Conservation (phyloP, 2,329 filamentous ascomycete species). For the Blastomyces silverae region DNA sequence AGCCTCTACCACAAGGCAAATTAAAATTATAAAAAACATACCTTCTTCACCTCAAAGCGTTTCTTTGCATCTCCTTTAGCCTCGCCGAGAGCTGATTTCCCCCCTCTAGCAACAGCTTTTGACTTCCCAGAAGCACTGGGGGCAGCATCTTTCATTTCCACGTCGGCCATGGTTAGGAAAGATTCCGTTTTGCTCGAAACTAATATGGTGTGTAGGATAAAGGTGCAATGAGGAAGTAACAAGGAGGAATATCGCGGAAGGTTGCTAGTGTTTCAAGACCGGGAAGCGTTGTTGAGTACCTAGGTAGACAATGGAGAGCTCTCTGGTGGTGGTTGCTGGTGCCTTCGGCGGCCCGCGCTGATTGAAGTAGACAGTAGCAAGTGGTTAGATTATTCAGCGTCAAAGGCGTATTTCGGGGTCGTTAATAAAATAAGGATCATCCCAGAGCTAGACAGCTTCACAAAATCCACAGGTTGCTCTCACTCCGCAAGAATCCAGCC, state of each 20-base stretch:
- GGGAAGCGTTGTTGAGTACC: background rate
- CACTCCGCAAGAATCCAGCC: too few relatives aligned
- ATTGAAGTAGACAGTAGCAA: background rate
- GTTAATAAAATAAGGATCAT: background rate
- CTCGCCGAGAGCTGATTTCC: constrained; percentile 46
- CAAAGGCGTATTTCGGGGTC: background rate
- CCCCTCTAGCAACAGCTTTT: constrained; percentile 53
- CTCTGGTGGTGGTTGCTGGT: background rate
- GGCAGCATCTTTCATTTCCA: constrained; percentile 89
- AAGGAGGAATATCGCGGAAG: background rate
- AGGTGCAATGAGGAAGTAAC: background rate
- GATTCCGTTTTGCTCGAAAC: background rate
- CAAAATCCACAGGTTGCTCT: too few relatives aligned
- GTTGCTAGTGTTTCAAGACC: background rate
- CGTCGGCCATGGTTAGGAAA: constrained; percentile 68
- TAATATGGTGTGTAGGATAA: background rate
- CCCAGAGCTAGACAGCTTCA: too few relatives aligned
- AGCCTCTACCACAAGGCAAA: background rate
- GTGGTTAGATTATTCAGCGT: background rate
- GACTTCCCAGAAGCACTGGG: constrained; percentile 46
- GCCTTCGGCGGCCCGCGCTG: background rate
- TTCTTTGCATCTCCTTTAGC: constrained; percentile 66
- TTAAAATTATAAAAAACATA: constrained; percentile 33
- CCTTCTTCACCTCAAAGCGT: constrained; percentile 98
- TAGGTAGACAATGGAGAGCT: constrained; percentile 3